Conservation (phyloP, 257 asterid species). For the Paraleonurus japonicus region DNA sequence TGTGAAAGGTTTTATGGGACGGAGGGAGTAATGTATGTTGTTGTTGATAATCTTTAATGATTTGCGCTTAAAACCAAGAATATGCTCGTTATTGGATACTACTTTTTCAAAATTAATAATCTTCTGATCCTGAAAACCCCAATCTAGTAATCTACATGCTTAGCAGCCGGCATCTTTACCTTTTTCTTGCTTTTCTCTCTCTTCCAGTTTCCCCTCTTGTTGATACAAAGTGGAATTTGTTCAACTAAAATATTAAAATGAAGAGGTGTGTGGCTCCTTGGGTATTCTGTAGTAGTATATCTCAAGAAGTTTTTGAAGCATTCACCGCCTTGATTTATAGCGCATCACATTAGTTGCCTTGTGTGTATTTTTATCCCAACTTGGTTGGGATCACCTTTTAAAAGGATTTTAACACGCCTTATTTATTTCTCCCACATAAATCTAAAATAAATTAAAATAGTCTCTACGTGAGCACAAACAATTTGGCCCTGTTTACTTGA, state of each 20-base stretch:
- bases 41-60: neutral
- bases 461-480: neutral
- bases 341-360: neutral
- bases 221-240: neutral
- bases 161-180: neutral
- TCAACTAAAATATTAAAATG: neutral
- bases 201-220: neutral
- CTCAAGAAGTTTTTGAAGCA: neutral
- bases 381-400: neutral
- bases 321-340: neutral
- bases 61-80: neutral
- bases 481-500: neutral
- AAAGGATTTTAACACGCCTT: neutral
- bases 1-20: no score
- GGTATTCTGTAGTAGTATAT: neutral
- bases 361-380: neutral
- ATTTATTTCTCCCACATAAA: neutral
- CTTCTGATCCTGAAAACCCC: neutral
- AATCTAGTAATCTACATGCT: neutral
- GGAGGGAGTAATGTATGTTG: neutral
- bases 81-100: neutral
- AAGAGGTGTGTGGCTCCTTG: neutral
- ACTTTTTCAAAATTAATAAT: neutral
- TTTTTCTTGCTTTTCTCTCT: neutral
- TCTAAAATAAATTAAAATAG: neutral